Percentiles rank a stretch among this genome's conserved stretches.
These are phyloP conservation scores for Rhizopogon roseolus DNA, from an alignment of 768 basidiomycete genomes.

Conservation along the genomic window DNA sequence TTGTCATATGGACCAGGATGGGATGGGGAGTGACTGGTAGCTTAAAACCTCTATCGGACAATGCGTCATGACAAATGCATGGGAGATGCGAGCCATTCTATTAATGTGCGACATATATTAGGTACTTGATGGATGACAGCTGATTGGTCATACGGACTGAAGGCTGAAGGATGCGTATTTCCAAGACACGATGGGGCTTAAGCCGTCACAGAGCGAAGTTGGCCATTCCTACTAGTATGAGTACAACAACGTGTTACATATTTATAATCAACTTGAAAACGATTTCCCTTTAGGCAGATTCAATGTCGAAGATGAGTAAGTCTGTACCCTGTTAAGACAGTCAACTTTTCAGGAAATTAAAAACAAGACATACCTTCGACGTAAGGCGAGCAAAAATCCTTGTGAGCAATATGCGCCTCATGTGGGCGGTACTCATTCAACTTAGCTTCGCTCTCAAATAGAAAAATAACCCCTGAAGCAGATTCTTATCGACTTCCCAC, in stretches of 20 bases:
- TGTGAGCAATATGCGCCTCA: conserved; percentile 10
- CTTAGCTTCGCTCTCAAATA: conserved; percentile 15
- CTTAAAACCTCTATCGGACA: background rate
- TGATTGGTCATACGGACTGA: background rate
- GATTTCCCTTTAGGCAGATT: conserved; percentile 6
- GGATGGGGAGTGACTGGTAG: background rate
- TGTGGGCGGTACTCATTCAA: conserved; percentile 11
- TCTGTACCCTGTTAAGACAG: conserved; percentile 5
- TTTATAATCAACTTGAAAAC: background rate
- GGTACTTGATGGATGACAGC: background rate
- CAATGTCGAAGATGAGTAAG: conserved; percentile 18
- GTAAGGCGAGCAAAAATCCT: conserved; percentile 2
- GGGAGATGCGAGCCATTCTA: background rate
- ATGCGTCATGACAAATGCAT: background rate
- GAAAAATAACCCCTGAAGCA: conserved; percentile 14
- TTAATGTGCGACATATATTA: background rate
- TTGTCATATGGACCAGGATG: background rate
- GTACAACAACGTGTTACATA: background rate
- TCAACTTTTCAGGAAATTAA: background rate
- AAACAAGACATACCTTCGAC: conserved; percentile 13
- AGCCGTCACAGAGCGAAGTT: too few relatives aligned
- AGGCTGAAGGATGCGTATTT: background rate
- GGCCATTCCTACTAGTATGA: background rate
- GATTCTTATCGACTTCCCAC: too few relatives aligned
- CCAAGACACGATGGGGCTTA: too few relatives aligned